Base-by-base conservation (phyloP, 768 basidiomycete species). In the Rhodotorula toruloides region DNA sequence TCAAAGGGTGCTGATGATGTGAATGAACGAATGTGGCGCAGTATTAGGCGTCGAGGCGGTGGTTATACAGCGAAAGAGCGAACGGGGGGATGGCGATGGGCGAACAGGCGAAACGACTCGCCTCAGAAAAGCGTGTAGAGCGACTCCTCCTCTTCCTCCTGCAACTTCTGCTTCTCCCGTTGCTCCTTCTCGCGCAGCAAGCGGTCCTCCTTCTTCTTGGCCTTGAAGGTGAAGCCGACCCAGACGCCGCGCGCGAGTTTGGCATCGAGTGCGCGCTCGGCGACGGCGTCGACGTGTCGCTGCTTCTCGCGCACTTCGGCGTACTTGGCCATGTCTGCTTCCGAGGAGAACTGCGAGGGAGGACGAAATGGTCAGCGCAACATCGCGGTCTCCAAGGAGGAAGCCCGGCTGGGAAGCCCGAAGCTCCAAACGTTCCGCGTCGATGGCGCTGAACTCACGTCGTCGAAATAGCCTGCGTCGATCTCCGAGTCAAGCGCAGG, bases 221-320 rank as follows among this genome's bases (percentile, higher is more conserved):
- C 66, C 61, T 70, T 72, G 66, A 73, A 76, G 29, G 75, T 76
- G 57, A 76, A 76, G 34, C 75, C 75, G 54, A 76, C 72, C 73
- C 73, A 76, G 29, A 76, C 67, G n/a, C 74, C 74, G 5, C 75
- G 60, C 29, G 57, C 58, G 49, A 73, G 61, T 31, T 54, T 58
- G 31, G 90, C 89, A 7, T 89, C 90, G 77, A 89, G 89, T 80
- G 25, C 97, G 89, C 47, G 42, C 13, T 62, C 61, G 16, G 43
- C 44, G 43, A 67, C 66, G 62, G 83, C 84, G 32, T 94, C 94
- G 32, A 99, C 93, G 76, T 97, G 93, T 74, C 80, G 81, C 79
- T 97, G 92, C 79, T 98, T 99, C 81, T 96, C 96, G 78, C 89
- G 85, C 12, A 99, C 96, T 77, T 99, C 94, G 17, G 93, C 91